Percentiles rank a stretch among this genome's conserved stretches.
Evolutionary conservation across 441 rosid species (phyloP).

Genomic region (Isatis lusitanica): DNA sequence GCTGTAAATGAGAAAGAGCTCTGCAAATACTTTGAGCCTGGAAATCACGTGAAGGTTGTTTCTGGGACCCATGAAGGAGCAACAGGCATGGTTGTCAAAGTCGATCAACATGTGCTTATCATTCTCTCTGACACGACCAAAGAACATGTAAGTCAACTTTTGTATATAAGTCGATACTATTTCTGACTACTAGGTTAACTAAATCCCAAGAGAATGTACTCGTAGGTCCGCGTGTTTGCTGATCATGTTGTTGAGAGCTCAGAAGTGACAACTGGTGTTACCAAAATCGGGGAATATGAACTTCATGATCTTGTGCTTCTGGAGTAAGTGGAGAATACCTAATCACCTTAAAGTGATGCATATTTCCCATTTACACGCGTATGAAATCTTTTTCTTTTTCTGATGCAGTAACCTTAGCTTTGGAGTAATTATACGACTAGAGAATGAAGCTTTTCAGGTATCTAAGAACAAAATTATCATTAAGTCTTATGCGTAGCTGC

Average conservation of each 20-base stretch:
- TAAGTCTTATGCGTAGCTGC: neutral
- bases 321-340: slow-evolving; percentile 60
- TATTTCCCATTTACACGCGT: slow-evolving; percentile 7
- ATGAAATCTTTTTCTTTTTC: slow-evolving; percentile 30
- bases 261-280: slow-evolving; percentile 92
- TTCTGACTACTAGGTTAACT: neutral
- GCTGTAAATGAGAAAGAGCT: slow-evolving; percentile 88
- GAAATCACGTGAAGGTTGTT: slow-evolving; percentile 96
- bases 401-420: slow-evolving; percentile 77
- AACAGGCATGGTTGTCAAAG: slow-evolving; percentile 98
- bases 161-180: neutral
- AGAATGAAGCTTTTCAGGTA: slow-evolving; percentile 97
- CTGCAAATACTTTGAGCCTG: slow-evolving; percentile 96
- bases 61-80: slow-evolving; percentile 94
- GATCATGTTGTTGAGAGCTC: slow-evolving; percentile 98
- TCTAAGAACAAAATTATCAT: neutral
- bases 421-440: slow-evolving; percentile 94
- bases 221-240: slow-evolving; percentile 88
- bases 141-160: slow-evolving; percentile 73
- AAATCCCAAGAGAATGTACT: neutral
- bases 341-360: slow-evolving; percentile 7
- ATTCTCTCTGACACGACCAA: slow-evolving; percentile 92
- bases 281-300: slow-evolving; percentile 92
- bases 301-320: slow-evolving; percentile 93
- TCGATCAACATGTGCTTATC: slow-evolving; percentile 92